phyloP scores from a whole-genome alignment of 805 yeast species.

The Cephaloascus albidus region DNA sequence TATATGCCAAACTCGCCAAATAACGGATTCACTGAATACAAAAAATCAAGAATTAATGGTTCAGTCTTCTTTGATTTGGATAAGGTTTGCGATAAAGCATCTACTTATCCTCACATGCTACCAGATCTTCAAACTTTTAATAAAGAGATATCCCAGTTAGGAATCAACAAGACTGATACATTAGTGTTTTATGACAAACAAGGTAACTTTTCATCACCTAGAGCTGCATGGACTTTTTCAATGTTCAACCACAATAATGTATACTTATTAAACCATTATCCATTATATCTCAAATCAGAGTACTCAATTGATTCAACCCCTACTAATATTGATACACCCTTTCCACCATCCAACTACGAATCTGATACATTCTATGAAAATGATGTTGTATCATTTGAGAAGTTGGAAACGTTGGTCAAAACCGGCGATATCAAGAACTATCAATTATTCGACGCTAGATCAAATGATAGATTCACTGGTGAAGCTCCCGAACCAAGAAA shows the following conservation, averaged over 20 bases:
- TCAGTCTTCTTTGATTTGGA: slow-evolving; percentile 79
- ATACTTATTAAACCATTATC: slow-evolving; percentile 61
- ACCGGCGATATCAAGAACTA: slow-evolving; percentile 35
- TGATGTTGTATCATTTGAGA: slow-evolving; percentile 60
- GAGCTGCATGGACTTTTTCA: slow-evolving; percentile 87
- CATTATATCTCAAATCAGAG: slow-evolving; percentile 34
- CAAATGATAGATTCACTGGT: slow-evolving; percentile 69
- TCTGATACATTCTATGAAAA: slow-evolving; percentile 16
- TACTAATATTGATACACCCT: slow-evolving; percentile 10
- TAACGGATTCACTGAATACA: slow-evolving; percentile 50
- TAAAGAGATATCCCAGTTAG: slow-evolving; percentile 41
- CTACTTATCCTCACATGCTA: slow-evolving; percentile 85
- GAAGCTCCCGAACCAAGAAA: slow-evolving; percentile 81
- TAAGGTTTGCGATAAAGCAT: slow-evolving; percentile 43
- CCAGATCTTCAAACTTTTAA: slow-evolving; percentile 56
- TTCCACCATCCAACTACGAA: slow-evolving; percentile 16
- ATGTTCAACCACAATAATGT: slow-evolving; percentile 71
- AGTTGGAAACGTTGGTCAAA: slow-evolving; percentile 49
- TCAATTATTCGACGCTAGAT: slow-evolving; percentile 74
- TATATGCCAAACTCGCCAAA: slow-evolving; percentile 71
- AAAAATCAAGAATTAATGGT: slow-evolving; percentile 48
- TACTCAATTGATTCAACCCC: slow-evolving; percentile 33
- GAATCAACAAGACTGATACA: slow-evolving; percentile 42
- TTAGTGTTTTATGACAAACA: slow-evolving; percentile 78
- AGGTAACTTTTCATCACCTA: slow-evolving; percentile 81